Evolutionary conservation across 192 early-diverging fungal species (phyloP).

Genomic region (Oehlia diaphana): DNA sequence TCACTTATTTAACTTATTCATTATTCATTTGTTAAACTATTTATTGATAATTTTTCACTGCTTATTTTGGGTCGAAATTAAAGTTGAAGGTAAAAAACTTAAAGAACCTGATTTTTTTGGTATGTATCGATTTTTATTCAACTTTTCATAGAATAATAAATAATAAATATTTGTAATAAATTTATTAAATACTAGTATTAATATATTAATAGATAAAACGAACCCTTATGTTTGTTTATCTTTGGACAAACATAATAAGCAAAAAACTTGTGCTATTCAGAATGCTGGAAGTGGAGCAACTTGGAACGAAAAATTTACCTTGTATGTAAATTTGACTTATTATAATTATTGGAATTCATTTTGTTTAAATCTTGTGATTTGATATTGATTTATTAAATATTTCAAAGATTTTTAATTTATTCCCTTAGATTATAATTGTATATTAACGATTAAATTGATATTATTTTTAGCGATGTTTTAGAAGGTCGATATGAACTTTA

Average conservation of each 20-base stretch:
- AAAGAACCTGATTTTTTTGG: not conserved
- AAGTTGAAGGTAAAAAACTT: slow-evolving; percentile 13
- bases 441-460: not conserved
- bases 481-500: slow-evolving; percentile 13
- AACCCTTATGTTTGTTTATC: slow-evolving; percentile 17
- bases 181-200: not conserved
- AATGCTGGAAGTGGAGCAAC: slow-evolving; percentile 1
- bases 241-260: slow-evolving; percentile 7
- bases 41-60: not conserved
- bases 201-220: not conserved
- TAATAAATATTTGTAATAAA: not conserved
- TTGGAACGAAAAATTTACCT: not conserved
- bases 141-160: no score
- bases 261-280: slow-evolving; percentile 1
- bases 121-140: not conserved
- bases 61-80: not conserved
- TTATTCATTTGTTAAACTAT: not conserved
- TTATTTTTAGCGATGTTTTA: not conserved
- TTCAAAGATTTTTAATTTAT: no score
- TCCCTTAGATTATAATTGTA: not conserved
- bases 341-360: not conserved
- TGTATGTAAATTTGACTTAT: not conserved
- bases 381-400: no score
- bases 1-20: not conserved
- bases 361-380: no score